Conservation (phyloP, 2,329 filamentous ascomycete genomes). For the Penicillium sp. region DNA sequence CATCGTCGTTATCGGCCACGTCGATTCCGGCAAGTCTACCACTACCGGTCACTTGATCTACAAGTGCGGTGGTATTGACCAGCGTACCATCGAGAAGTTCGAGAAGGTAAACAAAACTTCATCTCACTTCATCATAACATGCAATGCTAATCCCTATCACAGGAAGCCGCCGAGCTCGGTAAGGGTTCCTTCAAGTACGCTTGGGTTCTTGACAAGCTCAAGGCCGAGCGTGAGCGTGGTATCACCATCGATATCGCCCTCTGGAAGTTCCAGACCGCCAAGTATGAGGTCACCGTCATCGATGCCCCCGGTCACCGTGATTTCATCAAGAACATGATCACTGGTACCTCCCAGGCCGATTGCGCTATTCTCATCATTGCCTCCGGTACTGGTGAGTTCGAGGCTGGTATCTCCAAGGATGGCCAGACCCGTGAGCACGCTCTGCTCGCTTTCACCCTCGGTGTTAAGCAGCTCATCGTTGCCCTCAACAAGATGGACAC, state of each 20-base stretch:
- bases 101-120: conserved; percentile 77
- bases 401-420: conserved; percentile 99
- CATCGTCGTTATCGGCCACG: conserved; percentile 99
- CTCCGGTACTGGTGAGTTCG: conserved; percentile 99
- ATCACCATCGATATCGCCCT: conserved; percentile 99
- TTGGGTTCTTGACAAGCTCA: conserved; percentile 99
- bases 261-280: conserved; percentile 99
- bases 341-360: conserved; percentile 99
- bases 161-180: conserved; percentile 98
- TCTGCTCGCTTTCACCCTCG: conserved; percentile 98
- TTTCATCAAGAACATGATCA: conserved; percentile 99
- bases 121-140: background rate
- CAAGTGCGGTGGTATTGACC: conserved; percentile 99
- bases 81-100: conserved; percentile 99
- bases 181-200: conserved; percentile 99
- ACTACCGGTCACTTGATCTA: conserved; percentile 98
- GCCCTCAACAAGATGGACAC: conserved; percentile 99
- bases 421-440: conserved; percentile 99
- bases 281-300: conserved; percentile 98
- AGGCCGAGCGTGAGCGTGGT: conserved; percentile 99
- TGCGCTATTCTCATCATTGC: conserved; percentile 99
- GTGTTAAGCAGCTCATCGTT: conserved; percentile 99
- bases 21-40: conserved; percentile 99
- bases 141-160: conserved; percentile 27
- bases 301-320: conserved; percentile 99